Base-by-base conservation (phyloP, 1,284 basidiomycete species). In the Puccinia novopanici region DNA sequence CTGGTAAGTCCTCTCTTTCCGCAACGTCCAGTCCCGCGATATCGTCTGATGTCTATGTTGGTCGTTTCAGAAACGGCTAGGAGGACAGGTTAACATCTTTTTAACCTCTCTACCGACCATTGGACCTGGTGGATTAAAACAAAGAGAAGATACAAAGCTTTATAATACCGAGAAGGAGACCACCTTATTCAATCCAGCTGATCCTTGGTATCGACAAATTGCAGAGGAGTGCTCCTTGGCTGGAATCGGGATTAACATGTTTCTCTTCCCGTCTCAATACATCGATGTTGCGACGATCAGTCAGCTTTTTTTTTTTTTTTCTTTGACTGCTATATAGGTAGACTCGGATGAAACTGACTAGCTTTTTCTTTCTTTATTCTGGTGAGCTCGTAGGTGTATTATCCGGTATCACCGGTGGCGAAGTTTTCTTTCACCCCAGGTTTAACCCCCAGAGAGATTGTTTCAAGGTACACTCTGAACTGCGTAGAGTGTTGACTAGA, bases 121-220 rank as follows among this genome's bases (percentile, higher is more conserved):
- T 63, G 96, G 96, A 2, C 89, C 90, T 0, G 95, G 94, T 37
- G 90, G 90, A 19, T 87, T 90, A 50, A 88, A 88, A 80, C 86
- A 88, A 63, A 87, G 80, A 0, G 89, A 92, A 81, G 93, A 97
- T 86, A 87, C 88, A 3, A 89, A 90, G 30, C 83, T 93, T n/a
- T 92, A 93, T 83, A 93, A 93, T 71, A 94, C 94, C 0, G 92
- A 95, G 83, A 94, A 95, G 86, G 96, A 99, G 86, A 90, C 90
- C 84, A 88, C 88, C 0, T 88, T 98, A 19, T 98, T 93, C 85
- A 85, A 87, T 19, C 91, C 95, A 5, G 91, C 92, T 45, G 90
- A 91, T 82, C 87, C 90, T 4, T 89, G 89, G 68, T 99, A 96
- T 92, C 89, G 89, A 54, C 89, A 91, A 10, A 89, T 94, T 0